Evolutionary conservation across 2,329 filamentous ascomycete genomes (phyloP).

Genomic region (Hysterium pulicare): DNA sequence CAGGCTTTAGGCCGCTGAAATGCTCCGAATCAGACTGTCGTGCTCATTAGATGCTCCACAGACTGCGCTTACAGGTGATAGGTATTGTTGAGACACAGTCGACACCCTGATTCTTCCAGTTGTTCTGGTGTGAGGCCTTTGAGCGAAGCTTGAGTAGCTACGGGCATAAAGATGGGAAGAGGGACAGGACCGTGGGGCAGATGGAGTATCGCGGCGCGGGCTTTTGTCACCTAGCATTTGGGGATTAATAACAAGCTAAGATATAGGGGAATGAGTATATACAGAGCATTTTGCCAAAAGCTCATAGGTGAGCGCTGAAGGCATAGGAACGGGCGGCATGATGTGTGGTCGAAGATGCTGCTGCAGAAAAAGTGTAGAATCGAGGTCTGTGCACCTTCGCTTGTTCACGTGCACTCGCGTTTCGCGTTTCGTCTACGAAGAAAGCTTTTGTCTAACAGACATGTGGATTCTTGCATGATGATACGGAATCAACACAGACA

Average conservation of each 20-base stretch:
- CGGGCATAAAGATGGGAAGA: conserved; percentile 96
- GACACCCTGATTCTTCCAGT: conserved; percentile 82
- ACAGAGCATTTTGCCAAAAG: conserved; percentile 39
- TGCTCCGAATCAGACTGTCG: conserved; percentile 14
- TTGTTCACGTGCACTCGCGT: too few species aligned
- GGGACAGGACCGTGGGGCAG: conserved; percentile 89
- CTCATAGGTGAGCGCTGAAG: conserved; percentile 37
- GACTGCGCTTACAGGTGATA: conserved; percentile 66
- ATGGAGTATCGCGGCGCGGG: conserved; percentile 80
- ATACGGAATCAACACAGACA: too few species aligned
- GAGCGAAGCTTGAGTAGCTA: conserved; percentile 91
- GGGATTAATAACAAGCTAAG: background rate
- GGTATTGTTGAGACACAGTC: conserved; percentile 94
- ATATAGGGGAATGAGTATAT: conserved; percentile 2
- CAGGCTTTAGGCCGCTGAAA: conserved; percentile 73
- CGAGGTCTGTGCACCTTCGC: too few species aligned
- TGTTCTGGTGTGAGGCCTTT: conserved; percentile 93
- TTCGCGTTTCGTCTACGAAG: too few species aligned
- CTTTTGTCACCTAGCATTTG: conserved; percentile 74
- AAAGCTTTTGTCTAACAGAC: too few species aligned
- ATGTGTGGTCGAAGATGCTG: too few species aligned
- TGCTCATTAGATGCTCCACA: background rate
- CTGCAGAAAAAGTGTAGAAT: too few species aligned
- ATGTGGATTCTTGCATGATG: too few species aligned
- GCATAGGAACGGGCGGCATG: conserved; percentile 34